Evolutionary conservation across 2,329 filamentous ascomycete species (phyloP).

Genomic region (Fusarium redolens): DNA sequence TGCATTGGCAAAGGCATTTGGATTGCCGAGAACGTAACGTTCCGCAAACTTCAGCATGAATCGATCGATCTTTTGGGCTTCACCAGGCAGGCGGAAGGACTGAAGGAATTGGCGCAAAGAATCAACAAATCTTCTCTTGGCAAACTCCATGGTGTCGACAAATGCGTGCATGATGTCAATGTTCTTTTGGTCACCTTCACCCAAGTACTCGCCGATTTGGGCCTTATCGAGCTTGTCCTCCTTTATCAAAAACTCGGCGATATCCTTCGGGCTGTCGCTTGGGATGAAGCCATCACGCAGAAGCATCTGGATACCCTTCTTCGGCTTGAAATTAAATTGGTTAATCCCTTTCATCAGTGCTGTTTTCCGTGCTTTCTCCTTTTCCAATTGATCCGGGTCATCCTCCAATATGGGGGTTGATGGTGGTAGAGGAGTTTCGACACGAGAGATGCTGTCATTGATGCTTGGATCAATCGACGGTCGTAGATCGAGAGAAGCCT

Average conservation of each 20-base stretch:
- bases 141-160: slow-evolving; percentile 94
- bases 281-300: slow-evolving; percentile 88
- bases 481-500: slow-evolving; percentile 57
- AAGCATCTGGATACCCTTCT: slow-evolving; percentile 87
- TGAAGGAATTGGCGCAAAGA: slow-evolving; percentile 91
- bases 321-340: slow-evolving; percentile 98
- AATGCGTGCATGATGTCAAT: slow-evolving; percentile 99
- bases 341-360: slow-evolving; percentile 88
- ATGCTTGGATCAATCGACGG: slow-evolving; percentile 76
- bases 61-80: slow-evolving; percentile 98
- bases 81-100: slow-evolving; percentile 92
- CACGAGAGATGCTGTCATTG: slow-evolving; percentile 69
- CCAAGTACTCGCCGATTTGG: slow-evolving; percentile 92
- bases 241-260: slow-evolving; percentile 82
- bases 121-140: slow-evolving; percentile 91
- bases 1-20: slow-evolving; percentile 96
- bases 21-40: slow-evolving; percentile 93
- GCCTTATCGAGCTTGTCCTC: slow-evolving; percentile 92
- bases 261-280: slow-evolving; percentile 81
- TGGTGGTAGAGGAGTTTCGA: slow-evolving; percentile 67
- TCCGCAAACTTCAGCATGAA: slow-evolving; percentile 99
- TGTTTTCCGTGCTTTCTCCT: slow-evolving; percentile 92
- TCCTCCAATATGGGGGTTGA: slow-evolving; percentile 82
- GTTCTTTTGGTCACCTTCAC: slow-evolving; percentile 91
- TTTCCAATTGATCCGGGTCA: slow-evolving; percentile 93